Evolutionary conservation across 352 stramenopile species (phyloP).

Genomic region (Phytophthora pistaciae): DNA sequence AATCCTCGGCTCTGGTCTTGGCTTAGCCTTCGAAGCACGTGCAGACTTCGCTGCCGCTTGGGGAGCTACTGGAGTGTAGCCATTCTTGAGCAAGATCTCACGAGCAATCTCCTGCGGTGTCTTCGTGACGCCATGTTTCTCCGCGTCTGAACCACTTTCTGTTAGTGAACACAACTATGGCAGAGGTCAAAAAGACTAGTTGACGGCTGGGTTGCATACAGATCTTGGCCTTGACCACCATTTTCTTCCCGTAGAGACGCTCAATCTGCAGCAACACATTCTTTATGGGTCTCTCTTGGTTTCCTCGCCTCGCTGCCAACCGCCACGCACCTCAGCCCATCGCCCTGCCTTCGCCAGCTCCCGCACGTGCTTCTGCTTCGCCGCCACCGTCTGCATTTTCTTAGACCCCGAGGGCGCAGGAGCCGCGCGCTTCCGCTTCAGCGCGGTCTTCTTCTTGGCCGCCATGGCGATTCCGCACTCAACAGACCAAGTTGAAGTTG

Average conservation of each 20-base stretch:
- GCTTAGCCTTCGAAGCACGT: background rate
- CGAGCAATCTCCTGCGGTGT: conserved; percentile 71
- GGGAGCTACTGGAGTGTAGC: conserved; percentile 39
- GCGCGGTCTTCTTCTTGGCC: conserved; percentile 15
- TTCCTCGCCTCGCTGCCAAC: background rate
- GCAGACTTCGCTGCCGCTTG: background rate
- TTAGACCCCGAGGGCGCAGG: conserved; percentile 7
- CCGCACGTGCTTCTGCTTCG: conserved; percentile 84
- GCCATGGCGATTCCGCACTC: conserved; percentile 41
- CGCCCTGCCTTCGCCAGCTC: conserved; percentile 60
- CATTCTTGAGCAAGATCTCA: conserved; percentile 73
- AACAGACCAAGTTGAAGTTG: conserved; percentile 20
- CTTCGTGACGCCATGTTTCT: conserved; percentile 58
- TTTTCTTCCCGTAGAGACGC: conserved; percentile 72
- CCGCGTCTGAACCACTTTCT: conserved; percentile 44
- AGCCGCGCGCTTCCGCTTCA: conserved; percentile 23
- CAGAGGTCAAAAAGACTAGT: background rate
- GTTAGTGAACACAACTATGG: background rate
- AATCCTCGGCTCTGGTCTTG: background rate
- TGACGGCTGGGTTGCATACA: conserved; percentile 65
- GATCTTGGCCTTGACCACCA: conserved; percentile 67
- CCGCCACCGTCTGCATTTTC: conserved; percentile 46
- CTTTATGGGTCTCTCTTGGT: background rate
- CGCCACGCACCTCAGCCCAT: conserved; percentile 57
- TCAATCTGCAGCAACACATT: conserved; percentile 55